phyloP scores from a whole-genome alignment of 306 rosid genomes.

The Begonia fuchsioides region DNA sequence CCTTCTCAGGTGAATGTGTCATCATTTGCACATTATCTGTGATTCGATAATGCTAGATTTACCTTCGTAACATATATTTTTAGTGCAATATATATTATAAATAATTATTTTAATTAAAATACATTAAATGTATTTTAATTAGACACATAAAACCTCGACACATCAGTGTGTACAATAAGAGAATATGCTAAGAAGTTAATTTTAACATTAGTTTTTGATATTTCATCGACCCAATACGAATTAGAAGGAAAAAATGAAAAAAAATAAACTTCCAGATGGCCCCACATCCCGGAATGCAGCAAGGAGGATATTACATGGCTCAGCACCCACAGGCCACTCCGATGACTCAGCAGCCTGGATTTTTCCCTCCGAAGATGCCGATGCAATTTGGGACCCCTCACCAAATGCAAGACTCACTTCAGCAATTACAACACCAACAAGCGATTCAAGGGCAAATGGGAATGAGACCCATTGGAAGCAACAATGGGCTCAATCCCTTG shows the following conservation, averaged over 20 bases:
- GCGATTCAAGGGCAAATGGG: conserved; percentile 92
- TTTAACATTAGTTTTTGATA: too few species aligned
- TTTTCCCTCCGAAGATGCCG: conserved; percentile 67
- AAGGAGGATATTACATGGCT: conserved; percentile 51
- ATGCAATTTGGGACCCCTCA: conserved; percentile 68
- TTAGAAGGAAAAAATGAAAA: too few species aligned
- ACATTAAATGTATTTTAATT: too few species aligned
- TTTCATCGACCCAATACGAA: too few species aligned
- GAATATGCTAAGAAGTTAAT: too few species aligned
- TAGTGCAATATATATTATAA: too few species aligned
- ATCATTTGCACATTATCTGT: background rate
- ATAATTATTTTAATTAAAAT: too few species aligned
- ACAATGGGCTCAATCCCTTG: conserved; percentile 72
- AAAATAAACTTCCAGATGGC: conserved; percentile 47
- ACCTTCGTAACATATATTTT: too few species aligned
- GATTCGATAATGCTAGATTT: too few species aligned
- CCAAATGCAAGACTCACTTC: conserved; percentile 74
- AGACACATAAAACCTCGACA: too few species aligned
- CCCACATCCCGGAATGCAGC: conserved; percentile 85
- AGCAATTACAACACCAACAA: conserved; percentile 60
- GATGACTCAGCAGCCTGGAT: conserved; percentile 85
- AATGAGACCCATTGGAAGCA: conserved; percentile 54
- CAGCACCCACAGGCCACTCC: conserved; percentile 97
- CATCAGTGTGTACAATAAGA: too few species aligned
- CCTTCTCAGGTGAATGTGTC: conserved; percentile 56